Base-by-base conservation (phyloP, 2,329 filamentous ascomycete genomes). In the Fusarium metavorans region DNA sequence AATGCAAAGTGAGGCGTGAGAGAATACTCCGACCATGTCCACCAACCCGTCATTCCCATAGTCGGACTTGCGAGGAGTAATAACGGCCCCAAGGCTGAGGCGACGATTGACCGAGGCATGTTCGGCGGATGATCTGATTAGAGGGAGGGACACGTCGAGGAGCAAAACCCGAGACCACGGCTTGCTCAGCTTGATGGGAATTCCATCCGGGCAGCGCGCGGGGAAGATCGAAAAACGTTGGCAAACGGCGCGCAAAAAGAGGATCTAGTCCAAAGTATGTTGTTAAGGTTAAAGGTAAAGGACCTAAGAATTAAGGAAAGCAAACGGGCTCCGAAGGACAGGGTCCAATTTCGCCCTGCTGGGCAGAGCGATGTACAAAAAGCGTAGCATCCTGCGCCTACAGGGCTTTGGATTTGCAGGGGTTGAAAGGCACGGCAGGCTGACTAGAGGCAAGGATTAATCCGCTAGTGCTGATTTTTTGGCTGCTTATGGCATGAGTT, bases 1-100 rank as follows among this genome's bases (percentile, higher is more conserved):
- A 68, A 75, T 16, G 73, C 73, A 52, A 75, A 76, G 48, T 75
- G 73, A 59, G 73, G 73, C 6, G 73, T 75, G 23, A 76, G 23
- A 23, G 39, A 23, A 11, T 69, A 35, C 0, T 67, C 56, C 25
- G 73, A 67, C 73, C 70, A 71, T 8, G 73, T 75, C 67, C 67
- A 76, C 73, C 73, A 75, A 64, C 70, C 73, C 10, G 73, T 58
- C 62, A 76, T 64, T 56, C 67, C 73, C 8, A 48, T n/a, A 0
- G 59, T 64, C 1, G 73, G 67, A 25, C 64, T 57, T 27, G 58
- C 56, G 8, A 75, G 60, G 6, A 75, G 43, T 16, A 71, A 23
- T 3, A 50, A 32, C 35, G 72, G 13, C 8, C 59, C 45, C 14
- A 72, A 14, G n/a, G 59, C 58, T 8, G 68, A 68, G 34, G 50